phyloP scores from a whole-genome alignment of 2,329 filamentous ascomycete genomes.

The Emmonsiellopsis sp. region DNA sequence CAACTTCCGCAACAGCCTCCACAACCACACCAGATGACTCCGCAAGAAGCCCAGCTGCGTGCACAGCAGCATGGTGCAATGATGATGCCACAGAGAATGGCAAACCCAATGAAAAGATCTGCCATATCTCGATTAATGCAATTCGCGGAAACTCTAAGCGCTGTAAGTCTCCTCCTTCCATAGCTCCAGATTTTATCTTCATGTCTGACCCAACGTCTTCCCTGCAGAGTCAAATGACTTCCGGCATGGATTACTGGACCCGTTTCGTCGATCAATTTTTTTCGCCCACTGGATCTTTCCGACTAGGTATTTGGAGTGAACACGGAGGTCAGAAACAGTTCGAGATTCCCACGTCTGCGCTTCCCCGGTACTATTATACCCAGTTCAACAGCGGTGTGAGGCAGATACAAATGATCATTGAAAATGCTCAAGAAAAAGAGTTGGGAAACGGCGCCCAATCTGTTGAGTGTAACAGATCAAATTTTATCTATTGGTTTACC shows the following conservation, averaged over 20 bases:
- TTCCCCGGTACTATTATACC: conserved; percentile 82
- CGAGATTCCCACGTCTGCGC: conserved; percentile 70
- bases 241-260: conserved; percentile 69
- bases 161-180: conserved; percentile 3
- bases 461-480: conserved; percentile 68
- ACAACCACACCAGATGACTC: conserved; percentile 29
- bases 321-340: conserved; percentile 66
- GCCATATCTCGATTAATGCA: conserved; percentile 46
- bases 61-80: conserved; percentile 31
- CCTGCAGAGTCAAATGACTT: conserved; percentile 47
- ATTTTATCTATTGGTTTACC: conserved; percentile 81
- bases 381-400: conserved; percentile 81
- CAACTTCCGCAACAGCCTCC: conserved; percentile 17
- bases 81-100: conserved; percentile 31
- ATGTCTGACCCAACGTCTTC: neutral
- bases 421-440: conserved; percentile 52
- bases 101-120: conserved; percentile 28
- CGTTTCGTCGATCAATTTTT: conserved; percentile 75
- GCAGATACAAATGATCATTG: conserved; percentile 77
- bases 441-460: conserved; percentile 58
- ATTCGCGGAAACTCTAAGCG: conserved; percentile 49
- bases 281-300: conserved; percentile 64
- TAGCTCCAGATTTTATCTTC: neutral
- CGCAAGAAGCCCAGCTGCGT: conserved; percentile 33
- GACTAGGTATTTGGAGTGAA: conserved; percentile 54